Evolutionary conservation across 768 basidiomycete genomes (phyloP).

Genomic region (Boletus edulis): DNA sequence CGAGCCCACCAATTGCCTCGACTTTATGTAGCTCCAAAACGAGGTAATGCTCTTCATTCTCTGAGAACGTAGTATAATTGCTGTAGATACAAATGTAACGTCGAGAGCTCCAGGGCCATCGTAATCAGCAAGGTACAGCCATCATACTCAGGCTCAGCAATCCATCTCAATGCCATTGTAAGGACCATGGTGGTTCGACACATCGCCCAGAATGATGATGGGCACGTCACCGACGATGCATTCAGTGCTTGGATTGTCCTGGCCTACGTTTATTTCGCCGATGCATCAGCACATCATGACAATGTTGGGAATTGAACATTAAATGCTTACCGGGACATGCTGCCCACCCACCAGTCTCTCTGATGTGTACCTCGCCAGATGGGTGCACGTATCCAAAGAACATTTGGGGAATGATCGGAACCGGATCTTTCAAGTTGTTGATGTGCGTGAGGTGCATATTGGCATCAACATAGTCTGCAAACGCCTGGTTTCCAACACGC

Average conservation of each 20-base stretch:
- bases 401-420: conserved; percentile 33
- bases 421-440: conserved; percentile 45
- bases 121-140: background rate
- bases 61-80: no score
- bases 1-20: no score
- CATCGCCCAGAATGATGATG: conserved; percentile 41
- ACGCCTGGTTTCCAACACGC: conserved; percentile 52
- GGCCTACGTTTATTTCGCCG: conserved; percentile 47
- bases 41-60: no score
- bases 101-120: no score
- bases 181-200: conserved; percentile 44
- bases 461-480: conserved; percentile 53
- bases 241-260: conserved; percentile 52
- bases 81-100: no score
- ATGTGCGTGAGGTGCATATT: conserved; percentile 46
- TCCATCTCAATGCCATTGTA: conserved; percentile 26
- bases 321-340: conserved; percentile 43
- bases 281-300: no score
- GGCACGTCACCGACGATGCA: conserved; percentile 23
- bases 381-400: conserved; percentile 40
- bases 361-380: conserved; percentile 41
- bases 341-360: conserved; percentile 46
- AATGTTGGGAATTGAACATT: background rate
- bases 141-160: conserved; percentile 1
- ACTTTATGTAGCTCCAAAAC: no score